phyloP scores from a whole-genome alignment of 1,284 basidiomycete species.

The Fomitopsis palustris region DNA sequence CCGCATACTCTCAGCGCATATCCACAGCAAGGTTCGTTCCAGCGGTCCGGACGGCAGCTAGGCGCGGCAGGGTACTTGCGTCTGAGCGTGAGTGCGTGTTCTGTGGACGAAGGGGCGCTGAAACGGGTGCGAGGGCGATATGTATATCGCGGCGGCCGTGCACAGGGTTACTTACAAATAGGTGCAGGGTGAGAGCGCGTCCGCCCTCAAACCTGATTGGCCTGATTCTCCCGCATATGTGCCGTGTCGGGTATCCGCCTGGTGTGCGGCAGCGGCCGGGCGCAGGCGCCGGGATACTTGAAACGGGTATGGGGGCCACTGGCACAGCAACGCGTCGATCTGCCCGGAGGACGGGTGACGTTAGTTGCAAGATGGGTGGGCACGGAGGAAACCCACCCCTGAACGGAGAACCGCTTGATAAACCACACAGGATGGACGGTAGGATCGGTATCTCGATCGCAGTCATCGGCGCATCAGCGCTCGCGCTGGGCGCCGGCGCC shows the following conservation, averaged over 20 bases:
- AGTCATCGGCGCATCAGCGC: not conserved
- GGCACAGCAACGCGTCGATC: too few species aligned
- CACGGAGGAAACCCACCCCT: not conserved
- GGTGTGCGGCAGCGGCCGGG: not conserved
- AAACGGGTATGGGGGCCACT: too few species aligned
- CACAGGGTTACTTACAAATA: not conserved
- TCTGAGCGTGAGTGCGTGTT: not conserved
- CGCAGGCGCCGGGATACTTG: not conserved
- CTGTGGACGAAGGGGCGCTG: not conserved
- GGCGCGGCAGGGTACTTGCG: not conserved
- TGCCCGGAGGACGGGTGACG: not conserved
- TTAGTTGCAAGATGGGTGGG: not conserved
- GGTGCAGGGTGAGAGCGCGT: not conserved
- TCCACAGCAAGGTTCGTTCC: not conserved
- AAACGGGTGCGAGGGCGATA: not conserved
- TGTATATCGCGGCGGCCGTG: not conserved
- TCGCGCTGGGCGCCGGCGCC: not conserved
- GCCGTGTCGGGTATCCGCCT: not conserved
- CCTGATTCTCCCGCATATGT: not conserved
- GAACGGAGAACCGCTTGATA: not conserved
- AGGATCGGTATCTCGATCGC: constrained; percentile 6
- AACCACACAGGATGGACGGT: not conserved
- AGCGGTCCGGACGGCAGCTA: too few species aligned
- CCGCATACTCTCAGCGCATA: too few species aligned
- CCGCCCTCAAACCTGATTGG: not conserved